These are phyloP conservation scores for Gardenia jasminoides DNA, from an alignment of 257 asterid species.

Conservation along the genomic window DNA sequence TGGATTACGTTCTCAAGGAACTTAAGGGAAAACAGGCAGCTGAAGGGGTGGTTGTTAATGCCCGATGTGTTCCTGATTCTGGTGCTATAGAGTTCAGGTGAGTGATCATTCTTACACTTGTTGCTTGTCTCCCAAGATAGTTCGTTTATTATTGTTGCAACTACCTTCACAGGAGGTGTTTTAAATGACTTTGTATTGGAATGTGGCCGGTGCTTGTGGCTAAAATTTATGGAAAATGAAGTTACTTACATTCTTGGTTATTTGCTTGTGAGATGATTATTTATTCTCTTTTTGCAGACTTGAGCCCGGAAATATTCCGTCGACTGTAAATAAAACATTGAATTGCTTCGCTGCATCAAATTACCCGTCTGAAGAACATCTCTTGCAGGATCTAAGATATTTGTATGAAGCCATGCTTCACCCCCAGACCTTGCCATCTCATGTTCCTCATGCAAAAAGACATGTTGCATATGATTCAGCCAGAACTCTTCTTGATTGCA, in stretches of 20 bases:
- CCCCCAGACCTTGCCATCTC: conserved; percentile 55
- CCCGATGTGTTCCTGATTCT: conserved; percentile 65
- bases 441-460: conserved; percentile 45
- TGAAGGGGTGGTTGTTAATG: conserved; percentile 65
- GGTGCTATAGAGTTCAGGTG: conserved; percentile 89
- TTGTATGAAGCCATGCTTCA: conserved; percentile 66
- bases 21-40: conserved; percentile 77
- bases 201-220: not conserved
- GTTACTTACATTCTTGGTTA: not conserved
- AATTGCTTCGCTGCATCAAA: conserved; percentile 24
- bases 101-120: conserved; percentile 3
- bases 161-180: no score
- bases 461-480: conserved; percentile 52
- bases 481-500: conserved; percentile 68
- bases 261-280: not conserved
- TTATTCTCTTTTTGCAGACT: conserved; percentile 47
- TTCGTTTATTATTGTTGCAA: not conserved
- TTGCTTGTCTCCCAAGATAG: not conserved
- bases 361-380: conserved; percentile 63
- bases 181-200: no score
- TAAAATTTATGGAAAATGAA: not conserved
- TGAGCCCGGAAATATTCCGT: conserved; percentile 58
- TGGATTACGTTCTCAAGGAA: conserved; percentile 88
- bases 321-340: conserved; percentile 20
- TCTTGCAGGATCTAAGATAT: conserved; percentile 61